Base-by-base conservation (phyloP, 139 green algal genomes). In the Chlorella sp. region DNA sequence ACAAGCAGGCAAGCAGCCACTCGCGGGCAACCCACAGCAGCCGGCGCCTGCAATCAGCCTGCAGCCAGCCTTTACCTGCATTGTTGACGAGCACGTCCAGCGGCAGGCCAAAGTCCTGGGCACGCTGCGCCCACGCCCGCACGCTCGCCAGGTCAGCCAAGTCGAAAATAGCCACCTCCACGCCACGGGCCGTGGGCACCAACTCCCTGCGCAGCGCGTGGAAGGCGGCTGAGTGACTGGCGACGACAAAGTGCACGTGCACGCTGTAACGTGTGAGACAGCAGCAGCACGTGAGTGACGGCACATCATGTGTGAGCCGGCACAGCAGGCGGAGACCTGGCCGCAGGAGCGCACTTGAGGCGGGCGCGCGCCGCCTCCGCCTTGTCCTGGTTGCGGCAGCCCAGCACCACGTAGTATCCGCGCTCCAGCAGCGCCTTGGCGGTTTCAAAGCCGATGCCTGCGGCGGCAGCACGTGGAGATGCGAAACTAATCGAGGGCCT, bases 71-170 rank as follows among this genome's bases (percentile, higher is more conserved):
- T 30, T 73, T 60, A 92, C 92, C 92, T 73, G 94, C 94, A 85
- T 98, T 98, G 87, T 96, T 96, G 20, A 97, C 62, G 41, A 96
- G 86, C 34, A 98, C 92, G 82, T 97, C 93, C 65, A 96, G 88
- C 14, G 80, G 84, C 3, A 34, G 76, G 43, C 89, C 87, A 46
- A 78, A 73, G 69, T 96, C 91, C 43, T 91, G 76, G 38, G 93
- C 82, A 0, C 77, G 51, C 28, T 88, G 84, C 43, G 90, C 90
- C 46, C 90, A 94, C 16, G 88, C 87, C 0, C 87, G 68, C 2
- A 97, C 90, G 34, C 74, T 92, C 7, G 43, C 30, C 26, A 96
- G 90, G 81, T 94, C 86, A 0, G 90, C 79, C 24, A 98, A 88
- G 81, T 96, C 94, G 28, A 96, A 87, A 8, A 43, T 40, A 30